phyloP scores from a whole-genome alignment of 306 rosid species.

The Malus sylvestris region DNA sequence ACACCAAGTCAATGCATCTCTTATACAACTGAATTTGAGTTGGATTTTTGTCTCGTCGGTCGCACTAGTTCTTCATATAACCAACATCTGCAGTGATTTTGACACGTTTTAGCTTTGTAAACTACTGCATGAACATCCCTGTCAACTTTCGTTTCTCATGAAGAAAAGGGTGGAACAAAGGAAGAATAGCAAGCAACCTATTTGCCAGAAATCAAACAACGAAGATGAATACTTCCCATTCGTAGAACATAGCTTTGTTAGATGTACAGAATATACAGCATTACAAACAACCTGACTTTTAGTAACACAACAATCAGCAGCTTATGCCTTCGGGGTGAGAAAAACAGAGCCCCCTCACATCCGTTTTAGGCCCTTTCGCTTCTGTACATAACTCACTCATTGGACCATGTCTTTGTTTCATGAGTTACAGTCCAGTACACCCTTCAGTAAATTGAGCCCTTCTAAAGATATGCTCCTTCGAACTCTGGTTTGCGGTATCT shows the following conservation, averaged over 20 bases:
- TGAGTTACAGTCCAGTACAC: conserved; percentile 18
- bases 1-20: background rate
- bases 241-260: background rate
- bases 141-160: too few species aligned
- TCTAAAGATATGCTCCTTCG: conserved; percentile 65
- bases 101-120: too few species aligned
- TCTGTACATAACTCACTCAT: too few species aligned
- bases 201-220: background rate
- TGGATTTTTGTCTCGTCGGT: background rate
- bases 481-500: conserved; percentile 39
- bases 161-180: too few species aligned
- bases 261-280: too few species aligned
- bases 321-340: too few species aligned
- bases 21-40: background rate
- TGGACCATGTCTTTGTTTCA: too few species aligned
- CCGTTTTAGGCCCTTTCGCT: too few species aligned
- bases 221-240: background rate
- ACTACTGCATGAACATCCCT: too few species aligned
- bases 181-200: background rate
- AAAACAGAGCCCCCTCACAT: too few species aligned
- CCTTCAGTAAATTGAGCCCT: conserved; percentile 64
- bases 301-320: too few species aligned
- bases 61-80: background rate
- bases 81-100: background rate
- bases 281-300: too few species aligned